Evolutionary conservation across 495 filamentous ascomycete species (phyloP).

Genomic region (Lasiosphaeria ovina): DNA sequence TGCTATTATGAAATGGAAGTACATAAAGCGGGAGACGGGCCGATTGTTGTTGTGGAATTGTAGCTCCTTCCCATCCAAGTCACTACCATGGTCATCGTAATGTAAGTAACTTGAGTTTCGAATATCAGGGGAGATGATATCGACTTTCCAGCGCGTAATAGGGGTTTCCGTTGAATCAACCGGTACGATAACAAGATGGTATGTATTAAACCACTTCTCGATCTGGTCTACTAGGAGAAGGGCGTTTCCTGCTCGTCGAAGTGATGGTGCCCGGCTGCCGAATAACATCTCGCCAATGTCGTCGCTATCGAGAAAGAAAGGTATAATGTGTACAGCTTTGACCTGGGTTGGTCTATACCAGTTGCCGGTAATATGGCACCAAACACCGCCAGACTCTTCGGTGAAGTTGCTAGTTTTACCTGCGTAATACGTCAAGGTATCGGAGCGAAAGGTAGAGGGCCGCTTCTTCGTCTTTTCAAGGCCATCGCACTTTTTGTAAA

Average conservation of each 20-base stretch:
- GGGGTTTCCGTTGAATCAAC: constrained; percentile 7
- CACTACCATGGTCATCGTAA: too few species aligned
- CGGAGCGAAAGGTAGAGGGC: not conserved
- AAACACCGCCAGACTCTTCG: not conserved
- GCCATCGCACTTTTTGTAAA: not conserved
- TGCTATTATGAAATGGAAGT: too few species aligned
- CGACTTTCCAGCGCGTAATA: constrained; percentile 8
- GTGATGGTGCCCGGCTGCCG: too few species aligned
- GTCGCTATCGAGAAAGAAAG: constrained; percentile 18
- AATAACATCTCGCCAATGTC: constrained; percentile 11
- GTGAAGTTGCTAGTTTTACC: too few species aligned
- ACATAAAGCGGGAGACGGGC: too few species aligned
- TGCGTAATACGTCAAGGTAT: not conserved
- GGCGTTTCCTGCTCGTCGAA: too few species aligned
- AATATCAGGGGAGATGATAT: constrained; percentile 9
- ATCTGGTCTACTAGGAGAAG: not conserved
- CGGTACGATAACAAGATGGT: constrained; percentile 13
- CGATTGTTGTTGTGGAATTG: too few species aligned
- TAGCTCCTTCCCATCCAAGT: too few species aligned
- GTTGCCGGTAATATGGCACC: not conserved
- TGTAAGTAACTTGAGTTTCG: not conserved
- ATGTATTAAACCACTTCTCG: too few species aligned
- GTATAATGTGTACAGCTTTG: constrained; percentile 12
- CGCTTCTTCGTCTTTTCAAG: not conserved
- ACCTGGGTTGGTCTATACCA: not conserved